A percentile compares a stretch with the other conserved stretches of the same genome.
Conservation (phyloP, 129 eudicot species). For the Apium graveolens region DNA sequence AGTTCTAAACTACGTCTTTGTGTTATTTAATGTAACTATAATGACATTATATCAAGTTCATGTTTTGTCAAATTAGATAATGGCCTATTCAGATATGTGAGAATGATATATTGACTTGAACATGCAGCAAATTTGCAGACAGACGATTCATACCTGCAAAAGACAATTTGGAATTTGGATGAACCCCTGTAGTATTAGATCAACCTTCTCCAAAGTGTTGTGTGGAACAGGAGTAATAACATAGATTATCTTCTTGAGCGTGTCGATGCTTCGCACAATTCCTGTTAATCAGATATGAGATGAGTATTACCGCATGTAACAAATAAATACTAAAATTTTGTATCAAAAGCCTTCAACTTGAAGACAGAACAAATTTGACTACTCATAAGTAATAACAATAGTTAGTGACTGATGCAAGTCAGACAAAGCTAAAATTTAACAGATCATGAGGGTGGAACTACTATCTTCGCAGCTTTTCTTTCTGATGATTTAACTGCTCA, state of each 20-base stretch:
- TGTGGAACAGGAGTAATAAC: conserved; percentile 74
- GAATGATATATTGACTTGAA: neutral
- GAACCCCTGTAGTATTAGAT: conserved; percentile 73
- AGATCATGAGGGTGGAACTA: neutral
- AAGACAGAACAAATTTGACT: neutral
- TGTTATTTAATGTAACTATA: neutral
- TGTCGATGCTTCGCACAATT: conserved; percentile 73
- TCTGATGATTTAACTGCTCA: neutral
- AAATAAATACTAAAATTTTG: neutral
- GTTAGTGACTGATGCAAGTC: neutral
- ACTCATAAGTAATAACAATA: neutral
- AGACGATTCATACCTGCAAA: conserved; percentile 51
- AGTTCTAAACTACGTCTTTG: neutral
- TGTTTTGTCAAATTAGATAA: neutral
- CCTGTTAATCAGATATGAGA: conserved; percentile 37
- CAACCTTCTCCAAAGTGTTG: conserved; percentile 54
- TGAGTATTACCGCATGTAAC: neutral
- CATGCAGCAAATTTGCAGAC: neutral
- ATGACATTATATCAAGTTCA: neutral
- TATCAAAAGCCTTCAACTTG: neutral
- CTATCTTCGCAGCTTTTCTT: neutral
- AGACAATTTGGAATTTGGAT: conserved; percentile 75
- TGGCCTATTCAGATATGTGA: neutral
- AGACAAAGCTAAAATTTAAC: neutral
- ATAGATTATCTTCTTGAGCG: conserved; percentile 40